Evolutionary conservation across 2,329 filamentous ascomycete genomes (phyloP).

Genomic region (Diaporthe sp.): DNA sequence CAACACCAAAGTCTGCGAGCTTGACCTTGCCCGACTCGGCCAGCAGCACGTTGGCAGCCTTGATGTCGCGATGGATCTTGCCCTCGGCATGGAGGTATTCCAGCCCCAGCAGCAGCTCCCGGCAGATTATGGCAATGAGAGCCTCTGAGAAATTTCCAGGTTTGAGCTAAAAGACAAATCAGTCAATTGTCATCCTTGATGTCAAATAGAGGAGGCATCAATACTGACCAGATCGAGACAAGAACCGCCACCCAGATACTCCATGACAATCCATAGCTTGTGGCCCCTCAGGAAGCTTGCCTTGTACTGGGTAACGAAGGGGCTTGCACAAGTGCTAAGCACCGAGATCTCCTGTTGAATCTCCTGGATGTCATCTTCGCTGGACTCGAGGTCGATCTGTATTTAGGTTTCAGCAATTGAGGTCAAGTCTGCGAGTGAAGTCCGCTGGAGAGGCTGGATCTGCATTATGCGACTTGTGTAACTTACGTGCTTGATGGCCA

Average conservation of each 20-base stretch:
- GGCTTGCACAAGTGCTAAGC: slow-evolving; percentile 93
- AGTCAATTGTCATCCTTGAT: slow-evolving; percentile 40
- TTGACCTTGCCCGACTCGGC: slow-evolving; percentile 93
- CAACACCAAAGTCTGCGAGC: slow-evolving; percentile 96
- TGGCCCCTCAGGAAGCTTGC: slow-evolving; percentile 95
- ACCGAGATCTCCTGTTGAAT: slow-evolving; percentile 98
- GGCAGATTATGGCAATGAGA: slow-evolving; percentile 94
- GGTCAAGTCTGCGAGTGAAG: background rate
- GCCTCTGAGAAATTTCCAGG: slow-evolving; percentile 88
- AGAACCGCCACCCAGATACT: slow-evolving; percentile 94
- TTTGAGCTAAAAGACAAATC: slow-evolving; percentile 76
- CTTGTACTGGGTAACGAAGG: slow-evolving; percentile 96
- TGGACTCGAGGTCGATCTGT: slow-evolving; percentile 98
- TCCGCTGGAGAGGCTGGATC: background rate
- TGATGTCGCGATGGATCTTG: slow-evolving; percentile 97
- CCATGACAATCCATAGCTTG: slow-evolving; percentile 99
- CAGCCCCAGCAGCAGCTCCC: slow-evolving; percentile 88
- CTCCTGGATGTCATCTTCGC: slow-evolving; percentile 97
- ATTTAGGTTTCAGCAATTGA: slow-evolving; percentile 40
- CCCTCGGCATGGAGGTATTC: slow-evolving; percentile 95
- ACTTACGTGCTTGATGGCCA: slow-evolving; percentile 95
- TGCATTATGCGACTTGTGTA: slow-evolving; percentile 59
- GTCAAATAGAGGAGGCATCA: background rate
- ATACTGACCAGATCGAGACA: slow-evolving; percentile 87
- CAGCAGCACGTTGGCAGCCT: slow-evolving; percentile 96